phyloP scores from a whole-genome alignment of 2,329 filamentous ascomycete species.

The Alternaria brassicicola region DNA sequence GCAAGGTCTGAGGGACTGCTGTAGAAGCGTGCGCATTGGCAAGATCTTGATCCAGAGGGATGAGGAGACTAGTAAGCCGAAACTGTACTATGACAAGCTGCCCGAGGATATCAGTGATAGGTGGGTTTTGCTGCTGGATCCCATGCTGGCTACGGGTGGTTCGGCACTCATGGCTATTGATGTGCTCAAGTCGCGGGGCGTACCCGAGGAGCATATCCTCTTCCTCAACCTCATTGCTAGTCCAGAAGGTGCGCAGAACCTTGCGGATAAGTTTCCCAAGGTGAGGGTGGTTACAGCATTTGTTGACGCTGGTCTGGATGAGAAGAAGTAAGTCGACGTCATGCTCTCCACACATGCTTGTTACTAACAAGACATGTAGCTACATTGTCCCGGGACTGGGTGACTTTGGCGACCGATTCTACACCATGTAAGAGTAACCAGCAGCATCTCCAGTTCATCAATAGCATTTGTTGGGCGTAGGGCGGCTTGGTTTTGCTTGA shows the following conservation, averaged over 20 bases:
- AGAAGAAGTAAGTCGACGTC: conserved; percentile 79
- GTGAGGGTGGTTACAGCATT: conserved; percentile 94
- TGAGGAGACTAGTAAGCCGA: conserved; percentile 90
- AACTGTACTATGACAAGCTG: conserved; percentile 97
- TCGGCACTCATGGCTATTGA: conserved; percentile 97
- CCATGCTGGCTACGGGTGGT: conserved; percentile 98
- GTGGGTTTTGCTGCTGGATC: conserved; percentile 93
- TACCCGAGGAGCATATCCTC: conserved; percentile 92
- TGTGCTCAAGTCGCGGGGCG: conserved; percentile 84
- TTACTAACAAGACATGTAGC: conserved; percentile 55
- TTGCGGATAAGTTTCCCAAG: conserved; percentile 86
- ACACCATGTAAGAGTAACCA: conserved; percentile 71
- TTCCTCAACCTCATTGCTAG: conserved; percentile 99
- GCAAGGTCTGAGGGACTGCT: conserved; percentile 93
- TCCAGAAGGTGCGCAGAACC: conserved; percentile 87
- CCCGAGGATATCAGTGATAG: conserved; percentile 89
- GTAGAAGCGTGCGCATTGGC: conserved; percentile 94
- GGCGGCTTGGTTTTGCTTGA: conserved; percentile 12
- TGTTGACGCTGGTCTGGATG: conserved; percentile 93
- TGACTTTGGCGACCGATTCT: conserved; percentile 95
- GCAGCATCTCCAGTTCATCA: conserved; percentile 2
- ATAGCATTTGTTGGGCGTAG: conserved; percentile 14
- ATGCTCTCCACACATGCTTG: neutral
- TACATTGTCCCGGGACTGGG: conserved; percentile 94
- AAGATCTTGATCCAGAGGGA: conserved; percentile 98